A percentile compares a stretch with the other conserved stretches of the same genome.
Evolutionary conservation across 1,284 basidiomycete genomes (phyloP).

Genomic region (Boletus mariae): DNA sequence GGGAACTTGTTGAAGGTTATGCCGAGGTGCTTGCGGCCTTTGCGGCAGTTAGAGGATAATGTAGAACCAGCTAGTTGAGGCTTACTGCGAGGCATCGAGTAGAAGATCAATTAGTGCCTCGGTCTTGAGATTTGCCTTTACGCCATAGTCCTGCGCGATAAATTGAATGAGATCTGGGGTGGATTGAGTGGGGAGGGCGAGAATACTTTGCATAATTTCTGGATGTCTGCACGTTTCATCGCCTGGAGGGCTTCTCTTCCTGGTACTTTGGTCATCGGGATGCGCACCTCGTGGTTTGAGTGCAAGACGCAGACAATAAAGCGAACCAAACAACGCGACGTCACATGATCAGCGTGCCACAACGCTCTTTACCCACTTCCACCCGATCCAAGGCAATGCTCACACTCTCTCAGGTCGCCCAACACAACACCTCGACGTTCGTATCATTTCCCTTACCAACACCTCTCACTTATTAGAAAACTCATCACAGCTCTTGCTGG

Average conservation of each 20-base stretch:
- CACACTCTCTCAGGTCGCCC: slow-evolving; percentile 43
- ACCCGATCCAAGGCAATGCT: slow-evolving; percentile 2
- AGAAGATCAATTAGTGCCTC: slow-evolving; percentile 73
- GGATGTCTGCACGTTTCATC: slow-evolving; percentile 68
- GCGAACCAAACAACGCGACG: slow-evolving; percentile 50
- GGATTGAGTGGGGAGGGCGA: slow-evolving; percentile 9
- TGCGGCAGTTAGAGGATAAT: slow-evolving; percentile 11
- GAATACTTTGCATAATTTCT: slow-evolving; percentile 70
- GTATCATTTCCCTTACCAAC: slow-evolving; percentile 7
- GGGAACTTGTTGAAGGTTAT: slow-evolving; percentile 27
- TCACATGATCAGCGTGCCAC: slow-evolving; percentile 39
- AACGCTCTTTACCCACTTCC: too few relatives aligned
- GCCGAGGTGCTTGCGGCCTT: slow-evolving; percentile 27
- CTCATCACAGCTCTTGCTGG: slow-evolving; percentile 72
- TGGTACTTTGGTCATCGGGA: slow-evolving; percentile 47
- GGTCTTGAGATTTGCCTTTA: slow-evolving; percentile 75
- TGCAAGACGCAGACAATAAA: slow-evolving; percentile 36
- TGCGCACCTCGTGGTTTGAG: slow-evolving; percentile 41
- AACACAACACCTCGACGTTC: slow-evolving; percentile 53
- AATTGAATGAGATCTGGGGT: slow-evolving; percentile 22
- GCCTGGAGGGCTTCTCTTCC: slow-evolving; percentile 53
- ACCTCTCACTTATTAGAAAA: background rate
- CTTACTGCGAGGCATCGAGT: slow-evolving; percentile 51
- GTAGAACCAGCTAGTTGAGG: background rate
- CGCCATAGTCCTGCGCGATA: slow-evolving; percentile 59